Base-by-base conservation (phyloP, 2,329 filamentous ascomycete species). In the Leptographium lundbergii region DNA sequence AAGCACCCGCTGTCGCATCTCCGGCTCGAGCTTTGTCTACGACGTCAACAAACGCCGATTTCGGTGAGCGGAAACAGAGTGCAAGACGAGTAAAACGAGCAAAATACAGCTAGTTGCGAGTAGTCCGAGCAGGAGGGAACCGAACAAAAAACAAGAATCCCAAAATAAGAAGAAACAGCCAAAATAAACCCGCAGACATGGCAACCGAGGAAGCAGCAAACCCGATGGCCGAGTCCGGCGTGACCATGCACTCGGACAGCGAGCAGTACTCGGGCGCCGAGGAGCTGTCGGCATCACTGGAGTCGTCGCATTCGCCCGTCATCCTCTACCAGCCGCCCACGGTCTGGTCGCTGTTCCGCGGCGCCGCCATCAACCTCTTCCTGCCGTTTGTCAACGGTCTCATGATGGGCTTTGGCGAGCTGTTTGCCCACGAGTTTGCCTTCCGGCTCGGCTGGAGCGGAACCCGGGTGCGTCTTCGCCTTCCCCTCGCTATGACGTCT, bases 341-440 rank as follows among this genome's bases (percentile, higher is more conserved):
- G 0, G 67, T 95, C 52, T 96, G 89, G 89, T 85, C 88, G 11
- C 72, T 99, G 63, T 65, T 96, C 58, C 84, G 92, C 59, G 90
- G 94, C 45, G 89, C 91, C 19, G 91, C 91, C 6, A 99, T 99
- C 74, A 99, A 99, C 71, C 77, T 99, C n/a, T 68, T 99, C 1
- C 75, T 99, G 24, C 94, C 94, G 0, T 99, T 99, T 68, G 84
- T 99, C 69, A 99, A 99, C 74, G 94, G 94, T 54, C 82, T 99
- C 78, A 99, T 99, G 94, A 75, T 99, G 68, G 94, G 94, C 2
- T 96, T 99, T 69, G 94, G 94, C 65, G 94, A 99, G 75, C 75
- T 99, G 57, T 92, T 99, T 72, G 94, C 94, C 58, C 94, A 99
- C 69, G 94, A 99, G 75, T 87, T 89, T 56, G 94, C 94, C 1